Percentiles rank a stretch among this genome's conserved stretches.
These are phyloP conservation scores for Pseudogymnoascus sp. DNA, from an alignment of 2,329 filamentous ascomycete genomes.

Conservation along the genomic window DNA sequence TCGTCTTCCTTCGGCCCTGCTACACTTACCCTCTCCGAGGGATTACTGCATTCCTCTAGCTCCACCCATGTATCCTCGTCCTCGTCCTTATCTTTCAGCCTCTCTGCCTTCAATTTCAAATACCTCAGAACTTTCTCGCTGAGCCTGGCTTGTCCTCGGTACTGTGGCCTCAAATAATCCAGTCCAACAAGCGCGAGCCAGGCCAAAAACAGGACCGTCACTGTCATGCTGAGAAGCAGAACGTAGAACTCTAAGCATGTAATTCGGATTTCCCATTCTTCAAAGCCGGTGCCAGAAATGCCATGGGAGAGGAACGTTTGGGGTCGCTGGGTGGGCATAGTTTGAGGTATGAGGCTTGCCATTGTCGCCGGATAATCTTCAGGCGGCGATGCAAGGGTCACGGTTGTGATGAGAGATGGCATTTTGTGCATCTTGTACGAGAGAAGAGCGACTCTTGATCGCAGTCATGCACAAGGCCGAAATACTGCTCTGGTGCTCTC, in stretches of 20 bases:
- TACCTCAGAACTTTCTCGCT: neutral
- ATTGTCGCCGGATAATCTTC: neutral
- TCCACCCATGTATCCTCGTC: neutral
- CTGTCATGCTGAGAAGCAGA: neutral
- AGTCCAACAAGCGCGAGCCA: neutral
- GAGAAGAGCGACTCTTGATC: neutral
- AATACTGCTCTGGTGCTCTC: neutral
- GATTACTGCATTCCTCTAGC: neutral
- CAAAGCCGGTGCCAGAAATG: neutral
- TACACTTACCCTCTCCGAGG: neutral
- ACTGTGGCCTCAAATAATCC: neutral
- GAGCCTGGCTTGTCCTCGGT: neutral
- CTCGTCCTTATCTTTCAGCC: neutral
- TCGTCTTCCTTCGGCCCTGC: neutral
- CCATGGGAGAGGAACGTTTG: neutral
- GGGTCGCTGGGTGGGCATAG: neutral
- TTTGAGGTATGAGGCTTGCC: neutral
- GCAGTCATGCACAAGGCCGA: neutral
- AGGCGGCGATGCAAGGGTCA: neutral
- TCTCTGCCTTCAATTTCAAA: neutral
- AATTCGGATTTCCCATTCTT: conserved; percentile 3
- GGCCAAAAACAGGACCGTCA: neutral
- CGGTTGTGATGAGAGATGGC: neutral
- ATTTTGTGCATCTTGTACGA: neutral
- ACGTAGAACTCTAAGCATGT: neutral